Conservation (phyloP, 306 rosid genomes). For the Cicer judaicum region DNA sequence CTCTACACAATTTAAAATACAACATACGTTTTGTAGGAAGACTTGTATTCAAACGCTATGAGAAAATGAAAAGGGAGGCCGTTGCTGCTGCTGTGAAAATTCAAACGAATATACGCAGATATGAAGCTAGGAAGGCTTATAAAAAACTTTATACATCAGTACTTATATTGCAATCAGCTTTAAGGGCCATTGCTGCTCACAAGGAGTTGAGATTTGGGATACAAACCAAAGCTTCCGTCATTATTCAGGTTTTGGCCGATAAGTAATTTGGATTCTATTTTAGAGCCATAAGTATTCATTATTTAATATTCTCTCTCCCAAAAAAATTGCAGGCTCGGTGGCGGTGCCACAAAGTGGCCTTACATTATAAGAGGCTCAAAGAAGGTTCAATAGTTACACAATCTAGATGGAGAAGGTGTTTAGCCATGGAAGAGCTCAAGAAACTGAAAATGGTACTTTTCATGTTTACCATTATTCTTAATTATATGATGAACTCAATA, state of each 20-base stretch:
- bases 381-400: slow-evolving; percentile 75
- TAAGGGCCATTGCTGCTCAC: slow-evolving; percentile 83
- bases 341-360: slow-evolving; percentile 77
- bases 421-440: slow-evolving; percentile 81
- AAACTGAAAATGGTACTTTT: slow-evolving; percentile 86
- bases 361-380: slow-evolving; percentile 79
- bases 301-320: slow-evolving; percentile 34
- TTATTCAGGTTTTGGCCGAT: slow-evolving; percentile 66
- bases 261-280: slow-evolving; percentile 40
- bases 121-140: slow-evolving; percentile 70
- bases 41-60: slow-evolving; percentile 74
- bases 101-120: slow-evolving; percentile 73
- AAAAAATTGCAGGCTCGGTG: slow-evolving; percentile 76
- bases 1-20: slow-evolving; percentile 38
- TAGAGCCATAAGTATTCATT: slow-evolving; percentile 16
- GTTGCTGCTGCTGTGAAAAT: slow-evolving; percentile 74
- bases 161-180: slow-evolving; percentile 78
- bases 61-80: slow-evolving; percentile 67
- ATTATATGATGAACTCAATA: too few species aligned
- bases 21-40: slow-evolving; percentile 65
- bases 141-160: slow-evolving; percentile 62
- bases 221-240: slow-evolving; percentile 76
- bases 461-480: slow-evolving; percentile 33
- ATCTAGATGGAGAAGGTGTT: slow-evolving; percentile 84
- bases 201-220: slow-evolving; percentile 75